phyloP scores from a whole-genome alignment of 2,329 filamentous ascomycete species.

The Teratosphaeria nubilosa region DNA sequence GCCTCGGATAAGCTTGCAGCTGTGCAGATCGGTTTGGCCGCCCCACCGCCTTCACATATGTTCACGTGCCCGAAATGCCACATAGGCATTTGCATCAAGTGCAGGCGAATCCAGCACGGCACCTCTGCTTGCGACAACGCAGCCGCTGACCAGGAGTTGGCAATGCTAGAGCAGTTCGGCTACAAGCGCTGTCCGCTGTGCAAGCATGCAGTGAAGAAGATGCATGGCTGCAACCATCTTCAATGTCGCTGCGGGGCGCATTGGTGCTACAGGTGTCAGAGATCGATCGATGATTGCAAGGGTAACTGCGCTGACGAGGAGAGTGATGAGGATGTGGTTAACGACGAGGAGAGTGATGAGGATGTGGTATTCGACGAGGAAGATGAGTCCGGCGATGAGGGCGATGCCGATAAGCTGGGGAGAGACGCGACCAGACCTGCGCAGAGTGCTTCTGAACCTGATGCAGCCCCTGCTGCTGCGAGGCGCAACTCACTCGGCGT shows the following conservation, averaged over 20 bases:
- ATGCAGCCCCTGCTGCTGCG: not conserved
- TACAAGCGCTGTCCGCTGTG: conserved; percentile 44
- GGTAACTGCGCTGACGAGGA: conserved; percentile 16
- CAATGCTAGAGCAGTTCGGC: conserved; percentile 33
- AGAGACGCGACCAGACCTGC: too few relatives aligned
- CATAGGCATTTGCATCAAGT: conserved; percentile 33
- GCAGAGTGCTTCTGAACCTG: too few relatives aligned
- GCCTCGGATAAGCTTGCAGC: not conserved
- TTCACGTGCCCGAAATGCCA: conserved; percentile 38
- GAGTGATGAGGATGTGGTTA: conserved; percentile 21
- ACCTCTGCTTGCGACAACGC: conserved; percentile 27
- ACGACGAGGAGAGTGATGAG: conserved; percentile 12
- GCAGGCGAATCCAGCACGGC: conserved; percentile 33
- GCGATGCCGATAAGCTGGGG: too few relatives aligned
- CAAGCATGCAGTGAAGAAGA: conserved; percentile 36
- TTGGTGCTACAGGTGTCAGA: conserved; percentile 40
- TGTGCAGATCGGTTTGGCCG: not conserved
- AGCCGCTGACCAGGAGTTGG: conserved; percentile 27
- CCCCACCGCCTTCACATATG: not conserved
- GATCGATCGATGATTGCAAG: conserved; percentile 26
- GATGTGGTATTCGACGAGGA: too few relatives aligned
- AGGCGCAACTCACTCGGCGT: too few relatives aligned
- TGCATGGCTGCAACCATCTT: conserved; percentile 41
- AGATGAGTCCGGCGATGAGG: conserved; percentile 20
- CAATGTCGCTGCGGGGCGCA: conserved; percentile 35